Evolutionary conservation across 192 early-diverging fungal genomes (phyloP), one percentile per base, ranked within the genome.

Genomic region (Phlyctochytrium planicorne): DNA sequence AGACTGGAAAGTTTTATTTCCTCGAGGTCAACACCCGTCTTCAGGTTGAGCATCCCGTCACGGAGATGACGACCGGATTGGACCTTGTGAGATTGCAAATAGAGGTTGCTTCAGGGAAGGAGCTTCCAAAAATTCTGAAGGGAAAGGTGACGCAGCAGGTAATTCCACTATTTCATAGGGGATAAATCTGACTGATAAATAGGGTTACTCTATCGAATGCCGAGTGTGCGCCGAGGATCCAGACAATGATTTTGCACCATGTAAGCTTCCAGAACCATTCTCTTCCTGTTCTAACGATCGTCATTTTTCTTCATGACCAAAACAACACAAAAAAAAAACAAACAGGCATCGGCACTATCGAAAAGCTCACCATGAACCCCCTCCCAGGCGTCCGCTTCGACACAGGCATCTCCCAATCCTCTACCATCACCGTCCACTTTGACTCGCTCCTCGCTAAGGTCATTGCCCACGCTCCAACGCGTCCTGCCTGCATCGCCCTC

Each of bases 41-140:
- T 62, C 96, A 98, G 80, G 96, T 98, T 30, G 96, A 98, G 80
- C 96, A 98, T 78, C 93, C 93, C 33, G 93, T 97, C 37, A 97
- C 96, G 75, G 96, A 98, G 81, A 93, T 96, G 78, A 88, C 97
- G 59, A 96, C 95, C 20, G 96, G 96, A 30, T 84, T 98, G 47
- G 95, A 98, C 74, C 85, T 98, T 60, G 91, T 97, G 32, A 87
- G 92, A 63, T 84, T 92, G 47, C 96, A 98, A 75, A 91, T 98
- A 69, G 91, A 95, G 73, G 94, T 98, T 65, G 96, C 96, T 27
- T 90, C 92, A 0, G 96, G 96, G 57, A 86, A 85, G 59, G 70
- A 89, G 12, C 80, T 98, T 53, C 78, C 86, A 3, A 86, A 93
- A 32, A 84, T 97, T 24, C n/a, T n/a, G n/a, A n/a, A 88, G 89